phyloP scores from a whole-genome alignment of 1,139 yeast species.

The Wickerhamomyces sp. region DNA sequence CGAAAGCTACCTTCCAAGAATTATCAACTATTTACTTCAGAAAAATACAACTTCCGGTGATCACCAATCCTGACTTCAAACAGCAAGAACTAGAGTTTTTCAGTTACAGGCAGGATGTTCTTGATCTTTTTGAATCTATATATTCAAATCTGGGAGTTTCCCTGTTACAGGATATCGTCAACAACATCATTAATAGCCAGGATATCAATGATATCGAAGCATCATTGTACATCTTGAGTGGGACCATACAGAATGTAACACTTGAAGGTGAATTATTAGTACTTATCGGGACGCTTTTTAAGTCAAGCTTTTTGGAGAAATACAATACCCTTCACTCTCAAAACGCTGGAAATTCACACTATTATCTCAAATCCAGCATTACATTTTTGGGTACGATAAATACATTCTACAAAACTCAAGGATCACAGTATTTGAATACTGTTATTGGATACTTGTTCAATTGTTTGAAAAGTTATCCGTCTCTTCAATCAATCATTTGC shows the following conservation, averaged over 20 bases:
- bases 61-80: slow-evolving; percentile 18
- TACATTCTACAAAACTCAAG: slow-evolving; percentile 45
- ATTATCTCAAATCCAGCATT: slow-evolving; percentile 41
- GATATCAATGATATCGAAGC: slow-evolving; percentile 57
- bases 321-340: slow-evolving; percentile 2
- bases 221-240: slow-evolving; percentile 55
- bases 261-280: slow-evolving; percentile 22
- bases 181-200: slow-evolving; percentile 34
- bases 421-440: slow-evolving; percentile 36
- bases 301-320: slow-evolving; percentile 23
- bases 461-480: slow-evolving; percentile 29
- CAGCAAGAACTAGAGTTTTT: slow-evolving; percentile 48
- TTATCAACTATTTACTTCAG: slow-evolving; percentile 59
- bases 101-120: slow-evolving; percentile 65
- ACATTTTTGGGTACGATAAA: slow-evolving; percentile 50
- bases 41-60: slow-evolving; percentile 43
- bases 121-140: slow-evolving; percentile 68
- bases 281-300: slow-evolving; percentile 27
- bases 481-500: slow-evolving; percentile 39
- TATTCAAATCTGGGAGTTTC: slow-evolving; percentile 60
- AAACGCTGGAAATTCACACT: slow-evolving; percentile 12
- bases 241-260: slow-evolving; percentile 38
- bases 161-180: slow-evolving; percentile 48
- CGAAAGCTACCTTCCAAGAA: slow-evolving; percentile 37
- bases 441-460: slow-evolving; percentile 48